Base-by-base conservation (phyloP, 352 stramenopile species). In the Pythium brassicae region DNA sequence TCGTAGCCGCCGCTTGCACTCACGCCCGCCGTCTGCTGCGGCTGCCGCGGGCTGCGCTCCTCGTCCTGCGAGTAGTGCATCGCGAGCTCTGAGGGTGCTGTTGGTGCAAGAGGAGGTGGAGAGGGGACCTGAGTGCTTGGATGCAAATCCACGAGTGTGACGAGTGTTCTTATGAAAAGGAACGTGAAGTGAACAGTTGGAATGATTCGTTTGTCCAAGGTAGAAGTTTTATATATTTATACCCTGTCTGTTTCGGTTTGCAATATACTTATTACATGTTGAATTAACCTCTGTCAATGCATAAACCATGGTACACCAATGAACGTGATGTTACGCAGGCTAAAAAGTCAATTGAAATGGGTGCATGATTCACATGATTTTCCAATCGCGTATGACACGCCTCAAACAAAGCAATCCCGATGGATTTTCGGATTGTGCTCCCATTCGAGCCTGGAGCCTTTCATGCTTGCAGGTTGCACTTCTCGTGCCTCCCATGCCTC, bases 41-140 rank as follows among this genome's bases (percentile, higher is more conserved):
- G 42, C 20, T 23, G 42, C 22, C 42, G 42, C 22, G 42, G 42
- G 42, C 42, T 47, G n/a, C 23, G 42, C n/a, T 23, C 15, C 42
- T 47, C 42, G 22, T 37, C 32, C 32, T 37, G 32, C 32, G 32
- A 37, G 32, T 47, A 47, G 42, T 26, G n/a, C 42, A 47, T 47
- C 12, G 42, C 4, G 10, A 0, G 42, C 20, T 7, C 20, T 8
- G 37, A 1, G n/a, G 37, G 14, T 10, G 37, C 7, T 10, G 37
- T 5, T 22, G 14, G 42, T 23, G 20, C 8, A 19, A 5, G 22
- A 19, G 20, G n/a, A 17, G 8, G 40, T 17, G 40, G 8, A 1
- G 37, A n/a, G 37, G 37, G 2, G 19, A 46, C 42, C 15, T 47
- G 42, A 47, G 42, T 12, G 12, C 42, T 4, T 27, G 42, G 42